Percentiles rank a stretch among this genome's conserved stretches.
Evolutionary conservation across 306 rosid genomes (phyloP).

Genomic region (Styphnolobium japonicum): DNA sequence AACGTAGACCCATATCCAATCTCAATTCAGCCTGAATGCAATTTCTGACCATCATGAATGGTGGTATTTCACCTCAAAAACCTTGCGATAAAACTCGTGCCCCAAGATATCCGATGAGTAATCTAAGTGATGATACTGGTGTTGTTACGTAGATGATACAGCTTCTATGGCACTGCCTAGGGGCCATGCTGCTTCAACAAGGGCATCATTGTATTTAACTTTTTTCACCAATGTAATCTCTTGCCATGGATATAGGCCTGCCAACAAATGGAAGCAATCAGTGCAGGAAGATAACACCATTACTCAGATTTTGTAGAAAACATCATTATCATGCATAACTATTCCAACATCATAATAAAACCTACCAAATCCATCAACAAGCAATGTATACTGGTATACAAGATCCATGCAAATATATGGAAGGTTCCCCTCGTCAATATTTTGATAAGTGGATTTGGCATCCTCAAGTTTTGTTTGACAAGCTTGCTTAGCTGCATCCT

Average conservation of each 20-base stretch:
- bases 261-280: slow-evolving; percentile 24
- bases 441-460: slow-evolving; percentile 57
- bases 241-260: slow-evolving; percentile 94
- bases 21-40: slow-evolving; percentile 30
- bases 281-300: background rate
- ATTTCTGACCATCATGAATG: slow-evolving; percentile 28
- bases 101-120: slow-evolving; percentile 19
- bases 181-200: slow-evolving; percentile 99
- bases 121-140: slow-evolving; percentile 40
- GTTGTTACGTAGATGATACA: slow-evolving; percentile 60
- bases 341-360: slow-evolving; percentile 16
- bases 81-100: slow-evolving; percentile 6
- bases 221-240: slow-evolving; percentile 93
- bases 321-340: slow-evolving; percentile 5
- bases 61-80: slow-evolving; percentile 25
- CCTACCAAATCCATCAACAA: slow-evolving; percentile 94
- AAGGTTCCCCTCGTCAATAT: slow-evolving; percentile 63
- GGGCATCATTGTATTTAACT: slow-evolving; percentile 66
- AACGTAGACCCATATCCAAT: slow-evolving; percentile 26
- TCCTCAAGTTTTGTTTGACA: slow-evolving; percentile 71
- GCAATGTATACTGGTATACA: slow-evolving; percentile 76
- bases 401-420: slow-evolving; percentile 99
- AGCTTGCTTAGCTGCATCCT: slow-evolving; percentile 89
- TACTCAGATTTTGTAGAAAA: slow-evolving; percentile 1
- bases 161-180: slow-evolving; percentile 99